Evolutionary conservation across 768 basidiomycete species (phyloP).

Genomic region (Gymnopilus dilepis): DNA sequence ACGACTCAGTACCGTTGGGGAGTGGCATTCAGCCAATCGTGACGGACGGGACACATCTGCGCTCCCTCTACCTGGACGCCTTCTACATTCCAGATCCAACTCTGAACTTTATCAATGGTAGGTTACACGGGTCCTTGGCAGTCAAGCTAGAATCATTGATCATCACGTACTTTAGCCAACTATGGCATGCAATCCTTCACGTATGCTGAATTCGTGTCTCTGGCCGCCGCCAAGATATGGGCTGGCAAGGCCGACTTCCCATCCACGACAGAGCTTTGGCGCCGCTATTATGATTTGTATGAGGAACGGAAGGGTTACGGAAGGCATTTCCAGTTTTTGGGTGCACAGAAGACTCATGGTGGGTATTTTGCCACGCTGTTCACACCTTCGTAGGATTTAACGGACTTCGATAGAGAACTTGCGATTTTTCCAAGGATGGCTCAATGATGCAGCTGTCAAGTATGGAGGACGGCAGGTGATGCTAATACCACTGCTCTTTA

Average conservation of each 20-base stretch:
- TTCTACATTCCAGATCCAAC: slow-evolving; percentile 53
- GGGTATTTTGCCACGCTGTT: neutral
- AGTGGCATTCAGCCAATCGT: slow-evolving; percentile 38
- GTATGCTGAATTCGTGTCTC: slow-evolving; percentile 40
- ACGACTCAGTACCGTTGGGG: slow-evolving; percentile 26
- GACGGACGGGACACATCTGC: slow-evolving; percentile 45
- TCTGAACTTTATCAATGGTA: slow-evolving; percentile 43
- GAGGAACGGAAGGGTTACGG: slow-evolving; percentile 41
- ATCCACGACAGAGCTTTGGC: slow-evolving; percentile 37
- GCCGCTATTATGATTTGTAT: slow-evolving; percentile 35
- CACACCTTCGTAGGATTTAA: neutral
- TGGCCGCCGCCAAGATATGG: slow-evolving; percentile 46
- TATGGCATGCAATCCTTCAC: slow-evolving; percentile 45
- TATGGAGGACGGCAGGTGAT: slow-evolving; percentile 40
- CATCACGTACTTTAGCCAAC: slow-evolving; percentile 33
- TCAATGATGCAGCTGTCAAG: slow-evolving; percentile 43
- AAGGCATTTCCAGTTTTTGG: slow-evolving; percentile 41
- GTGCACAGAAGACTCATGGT: slow-evolving; percentile 35
- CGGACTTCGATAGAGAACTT: slow-evolving; percentile 26
- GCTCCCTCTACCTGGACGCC: slow-evolving; percentile 43
- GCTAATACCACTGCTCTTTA: neutral
- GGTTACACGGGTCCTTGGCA: neutral
- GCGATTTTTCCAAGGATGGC: slow-evolving; percentile 43
- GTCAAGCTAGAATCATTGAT: neutral
- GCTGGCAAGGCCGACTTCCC: slow-evolving; percentile 40